A percentile compares a stretch with the other conserved stretches of the same genome.
Evolutionary conservation across 495 filamentous ascomycete species (phyloP).

Genomic region (Penicillium longicatenatum): DNA sequence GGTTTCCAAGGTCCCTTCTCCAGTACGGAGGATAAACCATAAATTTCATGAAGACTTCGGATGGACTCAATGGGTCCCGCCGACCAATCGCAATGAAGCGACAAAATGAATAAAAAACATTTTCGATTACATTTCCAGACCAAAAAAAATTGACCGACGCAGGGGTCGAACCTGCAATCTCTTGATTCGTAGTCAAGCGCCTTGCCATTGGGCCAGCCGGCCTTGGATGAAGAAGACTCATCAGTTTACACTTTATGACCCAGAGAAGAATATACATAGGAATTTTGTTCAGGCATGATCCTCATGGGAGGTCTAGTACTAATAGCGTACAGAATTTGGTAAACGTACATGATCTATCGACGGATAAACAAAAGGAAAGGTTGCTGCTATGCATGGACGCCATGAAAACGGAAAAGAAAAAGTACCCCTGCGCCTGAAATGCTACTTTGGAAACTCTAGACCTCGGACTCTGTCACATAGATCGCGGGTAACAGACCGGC

Average conservation of each 20-base stretch:
- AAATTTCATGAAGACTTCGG: neutral
- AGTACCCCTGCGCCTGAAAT: slow-evolving; percentile 13
- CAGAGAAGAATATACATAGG: neutral
- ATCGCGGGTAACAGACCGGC: slow-evolving; percentile 15
- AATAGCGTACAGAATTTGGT: neutral
- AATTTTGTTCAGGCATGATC: slow-evolving; percentile 1
- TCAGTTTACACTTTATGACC: neutral
- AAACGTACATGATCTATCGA: neutral
- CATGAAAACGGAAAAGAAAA: slow-evolving; percentile 11
- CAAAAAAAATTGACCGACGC: slow-evolving; percentile 41
- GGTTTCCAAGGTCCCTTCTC: too few relatives aligned
- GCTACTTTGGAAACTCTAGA: slow-evolving; percentile 4
- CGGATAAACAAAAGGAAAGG: slow-evolving; percentile 13
- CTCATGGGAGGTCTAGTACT: slow-evolving; percentile 1
- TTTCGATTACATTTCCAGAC: neutral
- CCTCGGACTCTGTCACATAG: slow-evolving; percentile 11
- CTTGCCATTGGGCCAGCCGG: slow-evolving; percentile 69
- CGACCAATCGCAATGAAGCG: neutral
- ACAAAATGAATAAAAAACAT: neutral
- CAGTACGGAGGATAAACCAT: too few relatives aligned
- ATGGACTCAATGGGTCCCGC: neutral
- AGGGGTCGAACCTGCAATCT: slow-evolving; percentile 56
- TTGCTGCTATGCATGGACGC: slow-evolving; percentile 16
- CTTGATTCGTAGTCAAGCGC: slow-evolving; percentile 74
- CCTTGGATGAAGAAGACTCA: slow-evolving; percentile 4